phyloP scores from a whole-genome alignment of 768 basidiomycete genomes.

The Tylopilus vinaceipallidus region DNA sequence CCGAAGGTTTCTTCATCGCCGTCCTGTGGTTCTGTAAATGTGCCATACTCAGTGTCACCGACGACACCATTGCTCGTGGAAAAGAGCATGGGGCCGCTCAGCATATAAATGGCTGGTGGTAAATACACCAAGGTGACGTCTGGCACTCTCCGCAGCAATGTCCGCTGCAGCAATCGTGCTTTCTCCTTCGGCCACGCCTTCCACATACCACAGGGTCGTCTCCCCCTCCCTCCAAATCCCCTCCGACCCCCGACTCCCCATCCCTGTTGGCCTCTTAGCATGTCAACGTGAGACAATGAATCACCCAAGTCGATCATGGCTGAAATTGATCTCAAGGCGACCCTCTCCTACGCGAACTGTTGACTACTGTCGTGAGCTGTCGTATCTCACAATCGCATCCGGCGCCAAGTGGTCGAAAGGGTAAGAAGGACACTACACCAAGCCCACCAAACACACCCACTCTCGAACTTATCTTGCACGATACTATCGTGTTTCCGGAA shows the following conservation, averaged over 20 bases:
- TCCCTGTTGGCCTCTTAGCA: slow-evolving; percentile 75
- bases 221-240: slow-evolving; percentile 57
- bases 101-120: not conserved
- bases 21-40: slow-evolving; percentile 9
- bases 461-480: slow-evolving; percentile 67
- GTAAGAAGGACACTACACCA: slow-evolving; percentile 52
- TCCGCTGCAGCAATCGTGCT: slow-evolving; percentile 42
- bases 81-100: not conserved
- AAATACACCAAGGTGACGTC: too few relatives aligned
- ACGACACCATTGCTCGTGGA: not conserved
- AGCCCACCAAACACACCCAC: slow-evolving; percentile 44
- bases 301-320: slow-evolving; percentile 2
- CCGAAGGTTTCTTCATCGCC: slow-evolving; percentile 35
- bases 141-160: slow-evolving; percentile 17
- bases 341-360: slow-evolving; percentile 59
- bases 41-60: not conserved
- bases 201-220: slow-evolving; percentile 64
- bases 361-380: slow-evolving; percentile 55
- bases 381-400: slow-evolving; percentile 44
- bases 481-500: slow-evolving; percentile 80
- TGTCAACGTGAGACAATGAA: slow-evolving; percentile 61
- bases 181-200: slow-evolving; percentile 43
- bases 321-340: slow-evolving; percentile 43
- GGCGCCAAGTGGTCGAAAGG: slow-evolving; percentile 44
- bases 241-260: slow-evolving; percentile 44